Percentiles rank a stretch among this genome's conserved stretches.
Evolutionary conservation across 768 basidiomycete species (phyloP).

Genomic region (Russula sp.): DNA sequence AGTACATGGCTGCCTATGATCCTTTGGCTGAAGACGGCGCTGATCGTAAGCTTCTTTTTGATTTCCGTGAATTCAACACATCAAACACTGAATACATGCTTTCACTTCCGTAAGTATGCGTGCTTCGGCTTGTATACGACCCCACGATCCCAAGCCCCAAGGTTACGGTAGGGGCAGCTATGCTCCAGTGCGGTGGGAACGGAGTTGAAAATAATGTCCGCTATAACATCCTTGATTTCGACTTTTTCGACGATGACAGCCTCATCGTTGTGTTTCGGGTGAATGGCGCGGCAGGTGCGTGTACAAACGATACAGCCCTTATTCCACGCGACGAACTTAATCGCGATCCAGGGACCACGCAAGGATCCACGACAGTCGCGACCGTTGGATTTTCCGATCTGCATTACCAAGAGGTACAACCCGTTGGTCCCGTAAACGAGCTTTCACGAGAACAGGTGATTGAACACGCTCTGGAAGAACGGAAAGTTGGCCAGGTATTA

Average conservation of each 20-base stretch:
- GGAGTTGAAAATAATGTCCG: conserved; percentile 32
- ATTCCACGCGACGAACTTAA: conserved; percentile 15
- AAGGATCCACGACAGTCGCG: conserved; percentile 53
- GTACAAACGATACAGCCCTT: conserved; percentile 22
- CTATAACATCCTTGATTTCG: conserved; percentile 53
- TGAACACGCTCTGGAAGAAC: conserved; percentile 43
- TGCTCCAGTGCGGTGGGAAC: conserved; percentile 46
- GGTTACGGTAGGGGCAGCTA: conserved; percentile 36
- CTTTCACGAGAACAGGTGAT: conserved; percentile 62
- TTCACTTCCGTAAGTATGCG: conserved; percentile 39
- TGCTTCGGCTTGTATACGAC: conserved; percentile 47
- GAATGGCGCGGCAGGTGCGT: conserved; percentile 43
- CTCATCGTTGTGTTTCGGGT: conserved; percentile 58
- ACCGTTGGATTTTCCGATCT: conserved; percentile 56
- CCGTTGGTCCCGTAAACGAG: conserved; percentile 43
- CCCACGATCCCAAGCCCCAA: conserved; percentile 33
- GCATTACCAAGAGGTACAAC: conserved; percentile 47
- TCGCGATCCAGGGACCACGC: conserved; percentile 25
- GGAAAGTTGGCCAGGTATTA: conserved; percentile 59
- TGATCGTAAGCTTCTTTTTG: conserved; percentile 39
- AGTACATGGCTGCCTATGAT: conserved; percentile 17
- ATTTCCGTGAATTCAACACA: conserved; percentile 15
- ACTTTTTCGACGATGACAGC: conserved; percentile 74
- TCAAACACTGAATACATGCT: conserved; percentile 14
- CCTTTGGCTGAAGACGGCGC: conserved; percentile 27